Evolutionary conservation across 1,284 basidiomycete genomes (phyloP).

Genomic region (Vanrija humicola): DNA sequence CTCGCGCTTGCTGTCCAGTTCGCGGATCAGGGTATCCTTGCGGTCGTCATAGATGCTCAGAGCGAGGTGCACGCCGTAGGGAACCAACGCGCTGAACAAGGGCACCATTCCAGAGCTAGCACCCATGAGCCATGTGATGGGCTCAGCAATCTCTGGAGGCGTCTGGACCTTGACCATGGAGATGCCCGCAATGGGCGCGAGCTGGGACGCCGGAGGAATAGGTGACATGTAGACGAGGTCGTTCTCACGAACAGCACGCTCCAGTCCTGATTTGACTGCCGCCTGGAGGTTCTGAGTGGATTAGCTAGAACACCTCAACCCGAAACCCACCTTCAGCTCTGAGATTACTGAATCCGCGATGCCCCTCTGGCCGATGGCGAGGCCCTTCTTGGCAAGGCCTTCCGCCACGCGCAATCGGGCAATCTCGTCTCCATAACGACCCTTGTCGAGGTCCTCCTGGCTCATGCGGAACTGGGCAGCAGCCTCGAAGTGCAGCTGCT

Average conservation of each 20-base stretch:
- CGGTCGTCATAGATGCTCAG: conserved; percentile 87
- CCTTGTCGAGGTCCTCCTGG: conserved; percentile 82
- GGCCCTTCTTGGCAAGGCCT: conserved; percentile 65
- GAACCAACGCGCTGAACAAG: conserved; percentile 72
- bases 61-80: conserved; percentile 80
- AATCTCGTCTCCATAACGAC: conserved; percentile 78
- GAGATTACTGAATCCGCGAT: conserved; percentile 62
- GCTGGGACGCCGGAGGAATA: conserved; percentile 67
- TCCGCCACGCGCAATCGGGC: conserved; percentile 68
- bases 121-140: conserved; percentile 50
- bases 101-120: conserved; percentile 55
- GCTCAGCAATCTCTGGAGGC: conserved; percentile 63
- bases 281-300: conserved; percentile 61
- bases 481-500: conserved; percentile 80
- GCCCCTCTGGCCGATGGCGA: conserved; percentile 64
- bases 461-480: conserved; percentile 87
- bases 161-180: conserved; percentile 65
- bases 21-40: conserved; percentile 67
- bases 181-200: conserved; percentile 64
- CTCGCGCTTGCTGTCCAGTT: conserved; percentile 61
- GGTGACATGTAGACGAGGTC: conserved; percentile 93
- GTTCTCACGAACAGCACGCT: conserved; percentile 83
- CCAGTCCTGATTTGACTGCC: conserved; percentile 54
- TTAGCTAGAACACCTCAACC: not conserved
- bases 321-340: conserved; percentile 65